These are phyloP conservation scores for Tolypocladium nubicola DNA, from an alignment of 2,329 filamentous ascomycete species.

Conservation along the genomic window DNA sequence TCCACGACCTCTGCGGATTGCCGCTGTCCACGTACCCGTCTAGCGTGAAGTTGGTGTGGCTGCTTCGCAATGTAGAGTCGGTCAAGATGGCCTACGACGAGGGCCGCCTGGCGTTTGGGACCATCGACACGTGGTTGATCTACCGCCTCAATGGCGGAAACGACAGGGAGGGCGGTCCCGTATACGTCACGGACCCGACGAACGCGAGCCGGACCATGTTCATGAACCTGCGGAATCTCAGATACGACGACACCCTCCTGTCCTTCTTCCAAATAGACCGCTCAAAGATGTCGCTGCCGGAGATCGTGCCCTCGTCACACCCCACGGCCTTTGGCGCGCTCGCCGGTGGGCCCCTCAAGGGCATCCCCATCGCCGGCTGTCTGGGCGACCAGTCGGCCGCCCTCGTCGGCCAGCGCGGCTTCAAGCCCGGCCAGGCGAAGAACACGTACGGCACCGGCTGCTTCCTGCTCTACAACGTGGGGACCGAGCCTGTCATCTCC, in stretches of 20 bases:
- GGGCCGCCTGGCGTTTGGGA: conserved; percentile 70
- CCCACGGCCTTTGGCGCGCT: conserved; percentile 61
- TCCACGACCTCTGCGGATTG: conserved; percentile 64
- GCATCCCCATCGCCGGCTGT: conserved; percentile 69
- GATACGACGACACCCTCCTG: conserved; percentile 70
- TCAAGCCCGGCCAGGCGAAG: conserved; percentile 72
- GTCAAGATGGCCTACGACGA: conserved; percentile 69
- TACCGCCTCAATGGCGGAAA: conserved; percentile 72
- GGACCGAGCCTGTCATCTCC: conserved; percentile 75
- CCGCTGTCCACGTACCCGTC: conserved; percentile 84
- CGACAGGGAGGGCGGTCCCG: conserved; percentile 39
- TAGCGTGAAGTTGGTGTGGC: conserved; percentile 76
- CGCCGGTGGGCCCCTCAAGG: conserved; percentile 53
- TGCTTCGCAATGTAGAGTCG: conserved; percentile 58
- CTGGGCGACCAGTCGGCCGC: conserved; percentile 81
- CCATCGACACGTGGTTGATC: conserved; percentile 80
- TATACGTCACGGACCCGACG: conserved; percentile 76
- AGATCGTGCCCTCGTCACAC: conserved; percentile 74
- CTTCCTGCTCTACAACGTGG: conserved; percentile 84
- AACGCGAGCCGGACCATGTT: conserved; percentile 93
- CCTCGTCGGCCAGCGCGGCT: conserved; percentile 76
- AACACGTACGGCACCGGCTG: conserved; percentile 89
- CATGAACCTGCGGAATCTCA: conserved; percentile 71
- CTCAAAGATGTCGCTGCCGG: conserved; percentile 64
- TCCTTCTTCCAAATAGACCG: conserved; percentile 65